Evolutionary conservation across 805 yeast species (phyloP), one percentile per base, ranked within the genome.

Genomic region (Candida quercuum): DNA sequence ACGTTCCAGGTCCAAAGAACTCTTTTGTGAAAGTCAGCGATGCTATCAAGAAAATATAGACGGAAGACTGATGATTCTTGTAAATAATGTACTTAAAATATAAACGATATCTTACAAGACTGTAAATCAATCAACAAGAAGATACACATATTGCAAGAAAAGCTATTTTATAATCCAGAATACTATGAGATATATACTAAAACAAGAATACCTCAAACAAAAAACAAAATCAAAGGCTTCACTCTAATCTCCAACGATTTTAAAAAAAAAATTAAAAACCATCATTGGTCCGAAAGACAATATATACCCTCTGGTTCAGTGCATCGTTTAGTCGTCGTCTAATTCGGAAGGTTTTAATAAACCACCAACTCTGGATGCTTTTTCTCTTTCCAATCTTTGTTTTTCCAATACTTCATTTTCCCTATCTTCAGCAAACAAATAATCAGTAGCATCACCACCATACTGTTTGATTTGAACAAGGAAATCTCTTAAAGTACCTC

Each of bases 361-460:
- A 35, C 99, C 99, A 52, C 98, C 97, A 49, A 91, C 84, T 64
- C 76, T 78, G 49, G 83, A 69, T 36, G 95, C 96, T 51, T 75
- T 78, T 61, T 86, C 91, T 55, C 81, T 81, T 51, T 86, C 91
- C 42, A 72, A 58, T 57, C 72, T 75, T 46, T 70, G 73, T 57
- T 78, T 81, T 60, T 86, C 95, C 45, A 69, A 61, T 42, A 77
- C 60, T 59, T 86, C 95, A 35, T 69, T 68, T 60, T 87, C 95
- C 57, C 80, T 84, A 57, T 91, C 99, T 56, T 93, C 98, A 10
- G 94, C 95, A 63, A 81, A 91, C 59, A 91, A 69, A 59, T 93
- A 93, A 59, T 89, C 97, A 17, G 96, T 87, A 39, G 95, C 80
- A 59, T 86, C 95, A 22, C 98, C 98, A 42, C 98, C 99, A 56